phyloP scores from a whole-genome alignment of 2,329 filamentous ascomycete genomes.

The Fusarium robinianum region DNA sequence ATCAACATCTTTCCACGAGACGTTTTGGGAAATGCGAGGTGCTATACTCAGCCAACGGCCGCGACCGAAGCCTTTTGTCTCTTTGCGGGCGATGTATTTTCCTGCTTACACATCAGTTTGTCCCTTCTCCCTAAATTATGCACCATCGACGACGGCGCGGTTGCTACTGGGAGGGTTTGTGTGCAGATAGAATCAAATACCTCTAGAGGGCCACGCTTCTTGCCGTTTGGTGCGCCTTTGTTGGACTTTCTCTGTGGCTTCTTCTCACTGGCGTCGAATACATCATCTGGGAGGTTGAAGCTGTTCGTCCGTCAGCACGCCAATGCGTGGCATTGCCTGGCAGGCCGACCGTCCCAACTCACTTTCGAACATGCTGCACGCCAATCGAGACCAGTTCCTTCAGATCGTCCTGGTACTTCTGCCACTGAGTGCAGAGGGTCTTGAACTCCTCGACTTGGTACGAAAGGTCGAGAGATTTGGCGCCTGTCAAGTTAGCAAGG shows the following conservation, averaged over 20 bases:
- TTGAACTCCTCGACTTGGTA: conserved; percentile 87
- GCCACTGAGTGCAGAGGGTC: conserved; percentile 74
- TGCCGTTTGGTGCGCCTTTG: conserved; percentile 47
- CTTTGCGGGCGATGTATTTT: conserved; percentile 47
- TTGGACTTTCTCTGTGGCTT: conserved; percentile 65
- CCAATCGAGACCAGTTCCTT: conserved; percentile 67
- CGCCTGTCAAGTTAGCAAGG: conserved; percentile 53
- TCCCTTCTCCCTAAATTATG: conserved; percentile 8
- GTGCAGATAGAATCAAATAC: conserved; percentile 42
- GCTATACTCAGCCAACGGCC: conserved; percentile 44
- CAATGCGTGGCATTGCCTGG: conserved; percentile 1
- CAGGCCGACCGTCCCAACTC: conserved; percentile 43
- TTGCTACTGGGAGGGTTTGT: conserved; percentile 15
- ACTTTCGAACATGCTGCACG: conserved; percentile 87
- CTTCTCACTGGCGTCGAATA: conserved; percentile 80
- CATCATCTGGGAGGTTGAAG: conserved; percentile 84
- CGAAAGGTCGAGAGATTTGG: conserved; percentile 76
- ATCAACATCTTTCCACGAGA: conserved; percentile 15
- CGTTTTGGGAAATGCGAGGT: conserved; percentile 11
- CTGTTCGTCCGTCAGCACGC: conserved; percentile 51
- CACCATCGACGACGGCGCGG: conserved; percentile 11
- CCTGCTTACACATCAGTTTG: conserved; percentile 41
- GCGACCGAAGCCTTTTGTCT: conserved; percentile 49
- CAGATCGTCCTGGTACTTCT: conserved; percentile 73
- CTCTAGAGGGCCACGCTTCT: conserved; percentile 56